A percentile compares a stretch with the other conserved stretches of the same genome.
Conservation (phyloP, 2,329 filamentous ascomycete genomes). For the Pseudogymnoascus sp. region DNA sequence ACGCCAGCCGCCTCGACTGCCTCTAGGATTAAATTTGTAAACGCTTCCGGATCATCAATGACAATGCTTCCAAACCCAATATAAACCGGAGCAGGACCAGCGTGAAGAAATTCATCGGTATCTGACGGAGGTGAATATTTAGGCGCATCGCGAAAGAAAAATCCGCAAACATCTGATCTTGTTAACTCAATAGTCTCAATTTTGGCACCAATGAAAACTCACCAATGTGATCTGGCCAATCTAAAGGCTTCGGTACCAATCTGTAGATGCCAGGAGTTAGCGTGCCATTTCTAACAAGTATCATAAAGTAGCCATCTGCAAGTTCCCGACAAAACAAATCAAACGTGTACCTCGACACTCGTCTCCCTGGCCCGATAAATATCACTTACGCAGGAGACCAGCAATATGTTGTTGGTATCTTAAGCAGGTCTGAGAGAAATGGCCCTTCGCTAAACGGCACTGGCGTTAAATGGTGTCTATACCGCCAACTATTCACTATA, state of each 20-base stretch:
- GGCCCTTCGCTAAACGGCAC: slow-evolving; percentile 34
- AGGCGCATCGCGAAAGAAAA: slow-evolving; percentile 62
- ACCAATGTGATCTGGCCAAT: slow-evolving; percentile 59
- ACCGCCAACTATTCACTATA: slow-evolving; percentile 47
- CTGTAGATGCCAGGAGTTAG: slow-evolving; percentile 35
- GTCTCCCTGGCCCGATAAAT: neutral
- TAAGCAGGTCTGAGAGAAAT: slow-evolving; percentile 29
- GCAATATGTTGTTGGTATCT: slow-evolving; percentile 23
- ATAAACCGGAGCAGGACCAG: slow-evolving; percentile 19
- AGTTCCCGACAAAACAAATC: neutral
- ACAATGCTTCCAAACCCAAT: slow-evolving; percentile 22
- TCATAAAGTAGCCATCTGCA: slow-evolving; percentile 63
- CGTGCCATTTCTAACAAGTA: slow-evolving; percentile 41
- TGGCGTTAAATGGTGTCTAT: slow-evolving; percentile 31
- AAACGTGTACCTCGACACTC: neutral
- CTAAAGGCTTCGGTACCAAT: slow-evolving; percentile 56
- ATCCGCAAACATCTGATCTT: slow-evolving; percentile 55
- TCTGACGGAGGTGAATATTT: slow-evolving; percentile 34
- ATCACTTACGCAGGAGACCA: neutral
- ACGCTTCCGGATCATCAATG: slow-evolving; percentile 30
- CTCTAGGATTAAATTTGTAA: slow-evolving; percentile 31
- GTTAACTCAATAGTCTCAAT: neutral
- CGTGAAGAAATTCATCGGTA: slow-evolving; percentile 17
- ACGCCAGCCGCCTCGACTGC: slow-evolving; percentile 29
- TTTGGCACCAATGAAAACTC: neutral